Evolutionary conservation across 805 yeast species (phyloP), one percentile per base, ranked within the genome.

Genomic region (Maudiozyma pseudohumilis): DNA sequence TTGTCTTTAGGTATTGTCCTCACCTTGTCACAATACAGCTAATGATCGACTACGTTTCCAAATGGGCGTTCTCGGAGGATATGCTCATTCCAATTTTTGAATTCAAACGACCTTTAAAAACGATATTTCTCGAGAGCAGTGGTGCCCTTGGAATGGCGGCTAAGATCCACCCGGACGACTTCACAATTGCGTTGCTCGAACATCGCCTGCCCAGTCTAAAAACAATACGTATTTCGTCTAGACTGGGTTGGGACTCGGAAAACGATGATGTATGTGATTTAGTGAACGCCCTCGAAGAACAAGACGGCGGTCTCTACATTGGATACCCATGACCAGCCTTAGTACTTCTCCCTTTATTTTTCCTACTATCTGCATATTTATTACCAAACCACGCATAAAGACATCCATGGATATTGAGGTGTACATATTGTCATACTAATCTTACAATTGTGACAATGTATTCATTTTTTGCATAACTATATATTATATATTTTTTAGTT

Each of bases 111-210:
- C 59, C 71, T 22, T 60, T 89, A 42, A 67, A 65, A 36, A 70
- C 75, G 1, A 57, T 92, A 25, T 74, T 75, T 52, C 68, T 92
- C 19, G 89, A 84, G 40, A 80, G 94, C 32, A 79, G 94, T 43
- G 96, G 97, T 2, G 75, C 80, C 63, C 60, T 82, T 41, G 96
- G 96, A 2, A 84, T 88, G 40, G 72, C 86, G 2, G 73, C 79
- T 18, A 85, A 85, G 52, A 63, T 92, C 24, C 85, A 84, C 49
- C 95, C 97, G 0, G 81, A 85, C 48, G 96, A 89, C 56, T 64
- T 92, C 40, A 83, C 92, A 0, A 70, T 87, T 33, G 96, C 96
- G 0, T 61, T 88, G 16, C 69, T 75, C 53, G 96, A 88, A 42
- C 78, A 75, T 8, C 64, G 94, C 48, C 59, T 92, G 13, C 95